A percentile compares a stretch with the other conserved stretches of the same genome.
Conservation (phyloP, 768 basidiomycete species). For the Cystobasidium onofrii region DNA sequence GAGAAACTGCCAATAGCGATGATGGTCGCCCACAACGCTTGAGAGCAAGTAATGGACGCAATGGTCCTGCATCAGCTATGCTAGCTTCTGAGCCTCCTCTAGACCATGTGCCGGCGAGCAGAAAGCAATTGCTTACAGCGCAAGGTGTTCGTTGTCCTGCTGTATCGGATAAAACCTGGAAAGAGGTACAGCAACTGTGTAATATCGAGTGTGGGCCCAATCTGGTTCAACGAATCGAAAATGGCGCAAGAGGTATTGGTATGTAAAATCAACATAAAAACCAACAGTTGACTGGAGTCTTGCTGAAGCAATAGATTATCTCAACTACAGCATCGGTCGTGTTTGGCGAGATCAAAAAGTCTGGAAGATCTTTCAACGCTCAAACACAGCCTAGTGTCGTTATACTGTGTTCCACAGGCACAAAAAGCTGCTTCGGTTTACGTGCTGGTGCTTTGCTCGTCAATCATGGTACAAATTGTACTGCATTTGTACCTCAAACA, state of each 20-base stretch:
- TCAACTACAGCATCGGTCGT: constrained; percentile 14
- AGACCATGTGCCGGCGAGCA: not conserved
- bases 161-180: constrained; percentile 28
- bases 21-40: constrained; percentile 13
- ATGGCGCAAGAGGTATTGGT: constrained; percentile 32
- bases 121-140: not conserved
- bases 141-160: constrained; percentile 8
- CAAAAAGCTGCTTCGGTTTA: constrained; percentile 26
- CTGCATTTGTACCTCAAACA: constrained; percentile 6
- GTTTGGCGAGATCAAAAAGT: constrained; percentile 22
- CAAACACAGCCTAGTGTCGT: constrained; percentile 2
- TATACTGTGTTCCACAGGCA: constrained; percentile 19
- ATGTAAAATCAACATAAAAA: not conserved
- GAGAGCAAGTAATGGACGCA: constrained; percentile 2
- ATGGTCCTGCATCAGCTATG: constrained; percentile 10
- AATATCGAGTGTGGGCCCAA: constrained; percentile 34
- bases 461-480: constrained; percentile 27
- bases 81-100: constrained; percentile 3
- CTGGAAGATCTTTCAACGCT: not conserved
- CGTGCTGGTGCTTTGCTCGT: constrained; percentile 34
- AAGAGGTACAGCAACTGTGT: constrained; percentile 23
- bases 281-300: not conserved
- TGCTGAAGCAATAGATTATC: not conserved
- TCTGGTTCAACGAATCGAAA: constrained; percentile 30
- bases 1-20: constrained; percentile 8